These are phyloP conservation scores for Dictyostelium brefeldianum DNA, from an alignment of 78 protist genomes.

Conservation along the genomic window DNA sequence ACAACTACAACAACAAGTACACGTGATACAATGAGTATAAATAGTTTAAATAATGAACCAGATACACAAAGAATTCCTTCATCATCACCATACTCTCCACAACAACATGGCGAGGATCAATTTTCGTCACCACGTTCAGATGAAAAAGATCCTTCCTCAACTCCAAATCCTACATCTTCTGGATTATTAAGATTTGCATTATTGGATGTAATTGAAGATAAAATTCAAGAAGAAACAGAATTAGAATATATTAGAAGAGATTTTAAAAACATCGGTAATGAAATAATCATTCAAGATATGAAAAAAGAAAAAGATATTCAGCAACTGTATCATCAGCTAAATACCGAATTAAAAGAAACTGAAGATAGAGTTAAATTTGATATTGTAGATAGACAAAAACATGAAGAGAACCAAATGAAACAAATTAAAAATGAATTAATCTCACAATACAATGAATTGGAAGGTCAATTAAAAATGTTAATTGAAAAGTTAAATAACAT, in stretches of 20 bases:
- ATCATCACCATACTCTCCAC: constrained; percentile 24
- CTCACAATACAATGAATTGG: constrained; percentile 6
- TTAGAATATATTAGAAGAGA: constrained; percentile 53
- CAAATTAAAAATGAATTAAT: constrained; percentile 31
- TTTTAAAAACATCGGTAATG: constrained; percentile 42
- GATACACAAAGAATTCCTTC: not conserved
- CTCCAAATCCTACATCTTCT: not conserved
- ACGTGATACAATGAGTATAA: constrained; percentile 6
- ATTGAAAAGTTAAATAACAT: not conserved
- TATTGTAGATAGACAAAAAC: constrained; percentile 9
- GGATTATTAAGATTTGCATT: constrained; percentile 26
- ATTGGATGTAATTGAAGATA: constrained; percentile 75
- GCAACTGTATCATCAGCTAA: not conserved
- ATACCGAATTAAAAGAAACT: constrained; percentile 46
- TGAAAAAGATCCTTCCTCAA: not conserved
- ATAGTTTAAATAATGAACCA: constrained; percentile 1
- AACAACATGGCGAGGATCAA: not conserved
- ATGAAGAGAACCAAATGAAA: constrained; percentile 17
- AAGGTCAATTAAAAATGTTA: not conserved
- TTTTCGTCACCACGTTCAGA: not conserved
- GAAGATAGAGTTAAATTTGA: constrained; percentile 38
- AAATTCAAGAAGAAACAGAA: constrained; percentile 64
- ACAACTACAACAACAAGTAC: not conserved
- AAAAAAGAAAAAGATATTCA: constrained; percentile 46
- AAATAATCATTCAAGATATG: constrained; percentile 53